Conservation (phyloP, 1,284 basidiomycete genomes). For the Ceraceosorus bombacis region DNA sequence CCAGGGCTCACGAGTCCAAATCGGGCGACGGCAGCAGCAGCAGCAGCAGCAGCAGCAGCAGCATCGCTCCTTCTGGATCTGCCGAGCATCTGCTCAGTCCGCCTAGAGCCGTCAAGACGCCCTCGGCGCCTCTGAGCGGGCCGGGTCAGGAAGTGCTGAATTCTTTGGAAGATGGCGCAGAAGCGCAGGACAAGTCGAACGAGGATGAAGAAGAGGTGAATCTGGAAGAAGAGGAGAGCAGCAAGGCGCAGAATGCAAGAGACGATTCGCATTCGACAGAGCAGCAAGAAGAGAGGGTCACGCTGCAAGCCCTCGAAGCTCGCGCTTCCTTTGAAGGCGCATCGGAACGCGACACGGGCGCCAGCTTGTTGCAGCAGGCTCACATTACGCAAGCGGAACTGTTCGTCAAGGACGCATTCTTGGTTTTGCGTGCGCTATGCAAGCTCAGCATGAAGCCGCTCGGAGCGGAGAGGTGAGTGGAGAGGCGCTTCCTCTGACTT, state of each 20-base stretch:
- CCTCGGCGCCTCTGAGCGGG: slow-evolving; percentile 1
- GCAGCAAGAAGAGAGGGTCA: slow-evolving; percentile 3
- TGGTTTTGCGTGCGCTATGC: slow-evolving; percentile 45
- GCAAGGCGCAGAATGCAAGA: no score
- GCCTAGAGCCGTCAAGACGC: background rate
- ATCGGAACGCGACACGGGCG: slow-evolving; percentile 34
- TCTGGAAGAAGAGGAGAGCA: background rate
- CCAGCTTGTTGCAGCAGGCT: slow-evolving; percentile 14
- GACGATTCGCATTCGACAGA: slow-evolving; percentile 12
- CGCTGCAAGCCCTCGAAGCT: slow-evolving; percentile 30
- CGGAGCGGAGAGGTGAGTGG: slow-evolving; percentile 27
- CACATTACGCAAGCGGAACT: slow-evolving; percentile 40
- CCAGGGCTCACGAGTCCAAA: slow-evolving; percentile 6
- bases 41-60: background rate
- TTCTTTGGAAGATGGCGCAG: background rate
- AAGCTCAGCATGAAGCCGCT: slow-evolving; percentile 48
- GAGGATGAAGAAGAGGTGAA: slow-evolving; percentile 9
- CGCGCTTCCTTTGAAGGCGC: slow-evolving; percentile 44
- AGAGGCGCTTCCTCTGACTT: no score
- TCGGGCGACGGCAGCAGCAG: background rate
- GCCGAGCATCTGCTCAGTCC: background rate
- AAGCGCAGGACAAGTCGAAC: background rate
- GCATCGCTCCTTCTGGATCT: no score
- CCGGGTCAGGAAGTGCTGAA: background rate
- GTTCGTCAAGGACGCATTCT: slow-evolving; percentile 47